Base-by-base conservation (phyloP, 441 rosid genomes). In the Jatropha multifida region DNA sequence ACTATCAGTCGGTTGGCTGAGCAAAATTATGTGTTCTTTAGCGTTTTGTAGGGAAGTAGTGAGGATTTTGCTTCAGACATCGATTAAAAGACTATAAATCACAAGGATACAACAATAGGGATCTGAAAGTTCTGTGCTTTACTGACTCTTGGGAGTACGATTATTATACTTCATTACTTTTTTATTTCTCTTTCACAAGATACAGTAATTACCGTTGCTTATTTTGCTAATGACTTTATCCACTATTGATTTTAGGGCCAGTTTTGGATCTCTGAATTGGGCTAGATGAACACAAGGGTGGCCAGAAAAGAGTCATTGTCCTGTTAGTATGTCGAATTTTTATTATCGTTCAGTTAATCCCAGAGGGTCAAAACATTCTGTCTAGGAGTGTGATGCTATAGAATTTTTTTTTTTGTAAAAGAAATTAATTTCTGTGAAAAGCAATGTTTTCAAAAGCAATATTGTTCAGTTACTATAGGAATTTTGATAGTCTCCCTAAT, bases 241-340 rank as follows among this genome's bases (percentile, higher is more conserved):
- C 38, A 40, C 59, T 59, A 61, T 54, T 55, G 72, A 48, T 63
- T 80, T 8, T 73, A 71, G 77, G 83, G 80, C 55, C 73, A 64
- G 52, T 58, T 65, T 12, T 73, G 74, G 62, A 74, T 73, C 73
- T 60, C 74, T 68, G 68, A 72, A 46, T 73, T 76, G 75, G 38
- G 32, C 75, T 20, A 73, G 75, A 48, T 76, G 79, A 68, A 69
- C 72, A 26, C 48, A 64, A 75, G 65, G 74, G 54, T 38, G 54
- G 55, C 48, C 71, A 68, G 38, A 40, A 73, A 58, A 56, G 64
- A 23, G 68, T 38, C 32, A 48, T 60, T 61, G 73, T 4, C 69
- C 58, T 59, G 49, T 20, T 52, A 52, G 48, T 37, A n/a, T 55
- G 10, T 56, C 55, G 10, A 32, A 40, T 54, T 70, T 54, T 20